A percentile compares a stretch with the other conserved stretches of the same genome.
These are phyloP conservation scores for Primulina huaijiensis DNA, from an alignment of 257 asterid genomes.

Conservation along the genomic window DNA sequence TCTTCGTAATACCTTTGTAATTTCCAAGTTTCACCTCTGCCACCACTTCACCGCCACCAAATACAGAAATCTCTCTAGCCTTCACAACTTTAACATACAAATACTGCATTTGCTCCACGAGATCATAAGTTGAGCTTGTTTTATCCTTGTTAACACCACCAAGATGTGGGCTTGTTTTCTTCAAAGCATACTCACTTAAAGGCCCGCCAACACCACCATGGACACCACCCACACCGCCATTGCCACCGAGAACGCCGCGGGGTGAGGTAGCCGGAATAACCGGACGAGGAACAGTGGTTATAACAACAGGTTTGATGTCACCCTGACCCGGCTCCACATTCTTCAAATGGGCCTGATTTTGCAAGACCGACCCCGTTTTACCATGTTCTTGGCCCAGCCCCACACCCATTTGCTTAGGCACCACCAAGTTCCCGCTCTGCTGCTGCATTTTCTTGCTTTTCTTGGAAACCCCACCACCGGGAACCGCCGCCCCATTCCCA, in stretches of 20 bases:
- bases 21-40: slow-evolving; percentile 88
- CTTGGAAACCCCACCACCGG: slow-evolving; percentile 33
- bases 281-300: slow-evolving; percentile 50
- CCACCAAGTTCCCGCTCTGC: slow-evolving; percentile 46
- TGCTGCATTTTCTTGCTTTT: slow-evolving; percentile 64
- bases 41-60: slow-evolving; percentile 57
- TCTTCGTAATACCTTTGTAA: slow-evolving; percentile 65
- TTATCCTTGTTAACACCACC: slow-evolving; percentile 69
- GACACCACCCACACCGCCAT: slow-evolving; percentile 22
- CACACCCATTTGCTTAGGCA: slow-evolving; percentile 36
- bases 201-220: slow-evolving; percentile 33
- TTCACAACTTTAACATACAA: slow-evolving; percentile 66
- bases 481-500: background rate
- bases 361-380: slow-evolving; percentile 38
- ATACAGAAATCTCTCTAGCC: slow-evolving; percentile 48
- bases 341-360: slow-evolving; percentile 45
- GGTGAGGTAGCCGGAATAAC: slow-evolving; percentile 34
- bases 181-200: slow-evolving; percentile 52
- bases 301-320: slow-evolving; percentile 67
- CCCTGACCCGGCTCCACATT: slow-evolving; percentile 50
- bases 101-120: slow-evolving; percentile 89
- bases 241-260: slow-evolving; percentile 26
- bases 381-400: slow-evolving; percentile 26
- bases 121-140: slow-evolving; percentile 70
- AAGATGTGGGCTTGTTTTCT: slow-evolving; percentile 77